Base-by-base conservation (phyloP, 495 filamentous ascomycete genomes). In the Clavariopsis aquatica region DNA sequence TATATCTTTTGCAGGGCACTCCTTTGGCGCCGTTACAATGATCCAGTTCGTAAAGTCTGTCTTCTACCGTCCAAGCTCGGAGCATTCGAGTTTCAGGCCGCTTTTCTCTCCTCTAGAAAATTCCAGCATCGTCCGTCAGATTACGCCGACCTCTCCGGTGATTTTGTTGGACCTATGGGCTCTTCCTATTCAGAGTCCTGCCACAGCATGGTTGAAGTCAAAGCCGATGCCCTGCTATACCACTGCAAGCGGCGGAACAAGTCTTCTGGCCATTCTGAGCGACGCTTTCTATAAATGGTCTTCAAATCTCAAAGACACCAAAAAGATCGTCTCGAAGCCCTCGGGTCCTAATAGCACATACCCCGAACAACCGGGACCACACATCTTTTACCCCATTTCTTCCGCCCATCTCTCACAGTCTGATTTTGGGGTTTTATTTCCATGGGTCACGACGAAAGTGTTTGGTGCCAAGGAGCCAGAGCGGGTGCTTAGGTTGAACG, bases 361-460 rank as follows among this genome's bases (percentile, higher is more conserved):
- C 38, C 47, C 49, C 8, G 43, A 38, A 13, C 59, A 61, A 46
- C 53, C 69, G 1, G 69, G 60, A 0, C 64, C 73, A 2, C 70
- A 63, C 29, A 66, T 91, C 56, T 92, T 85, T 73, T 92, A 87
- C 69, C 82, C 85, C 1, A 66, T 74, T 10, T 69, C 74, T 10
- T 85, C 83, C 4, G 89, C 89, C 0, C 90, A 93, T 72, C 78
- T 92, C 23, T 85, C 77, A 36, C 90, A 92, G 75, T 86, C 82
- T 17, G 90, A 93, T 68, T 93, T 92, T 71, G 89, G 85, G n/a
- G 71, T 91, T 12, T 73, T 93, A 20, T 92, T 92, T 70, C 88
- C 90, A 0, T 84, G 82, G 76, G 66, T 88, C 22, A 85, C 84
- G 23, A 81, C 79, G 52, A 77, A 76, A 53, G 76, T 86, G 8